phyloP scores from a whole-genome alignment of 1,284 basidiomycete genomes.

The Moesziomyces sp. region DNA sequence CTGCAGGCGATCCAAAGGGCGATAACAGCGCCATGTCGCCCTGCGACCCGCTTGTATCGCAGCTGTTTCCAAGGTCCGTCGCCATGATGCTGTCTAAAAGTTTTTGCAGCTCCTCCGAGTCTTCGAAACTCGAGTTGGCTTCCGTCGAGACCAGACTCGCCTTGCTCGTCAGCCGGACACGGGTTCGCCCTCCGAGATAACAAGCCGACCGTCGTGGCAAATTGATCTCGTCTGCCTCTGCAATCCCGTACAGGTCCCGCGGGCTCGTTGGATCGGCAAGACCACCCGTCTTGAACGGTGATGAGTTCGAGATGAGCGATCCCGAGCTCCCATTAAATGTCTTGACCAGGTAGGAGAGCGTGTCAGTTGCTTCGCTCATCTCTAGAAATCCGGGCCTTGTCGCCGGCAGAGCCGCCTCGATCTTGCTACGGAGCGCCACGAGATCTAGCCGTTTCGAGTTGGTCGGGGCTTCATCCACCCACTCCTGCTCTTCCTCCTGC shows the following conservation, averaged over 20 bases:
- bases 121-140: slow-evolving; percentile 46
- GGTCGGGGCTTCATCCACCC: slow-evolving; percentile 23
- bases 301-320: slow-evolving; percentile 18
- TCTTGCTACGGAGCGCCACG: slow-evolving; percentile 1
- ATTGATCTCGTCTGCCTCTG: slow-evolving; percentile 16
- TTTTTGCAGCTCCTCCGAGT: slow-evolving; percentile 43
- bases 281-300: slow-evolving; percentile 16
- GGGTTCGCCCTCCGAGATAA: not conserved
- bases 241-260: slow-evolving; percentile 23
- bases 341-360: slow-evolving; percentile 28
- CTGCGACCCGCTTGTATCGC: slow-evolving; percentile 9
- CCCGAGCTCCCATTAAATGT: slow-evolving; percentile 22
- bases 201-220: not conserved
- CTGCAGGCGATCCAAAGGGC: slow-evolving; percentile 31
- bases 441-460: slow-evolving; percentile 1
- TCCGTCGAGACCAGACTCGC: slow-evolving; percentile 38
- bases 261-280: slow-evolving; percentile 6
- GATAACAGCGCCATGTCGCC: slow-evolving; percentile 31
- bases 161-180: slow-evolving; percentile 17
- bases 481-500: slow-evolving; percentile 19
- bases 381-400: slow-evolving; percentile 35
- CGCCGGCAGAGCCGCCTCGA: slow-evolving; percentile 9
- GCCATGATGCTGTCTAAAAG: slow-evolving; percentile 48
- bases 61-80: slow-evolving; percentile 19
- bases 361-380: slow-evolving; percentile 33